A percentile compares a stretch with the other conserved stretches of the same genome.
Evolutionary conservation across 1,284 basidiomycete species (phyloP).

Genomic region (Singerocomus inundabilis): DNA sequence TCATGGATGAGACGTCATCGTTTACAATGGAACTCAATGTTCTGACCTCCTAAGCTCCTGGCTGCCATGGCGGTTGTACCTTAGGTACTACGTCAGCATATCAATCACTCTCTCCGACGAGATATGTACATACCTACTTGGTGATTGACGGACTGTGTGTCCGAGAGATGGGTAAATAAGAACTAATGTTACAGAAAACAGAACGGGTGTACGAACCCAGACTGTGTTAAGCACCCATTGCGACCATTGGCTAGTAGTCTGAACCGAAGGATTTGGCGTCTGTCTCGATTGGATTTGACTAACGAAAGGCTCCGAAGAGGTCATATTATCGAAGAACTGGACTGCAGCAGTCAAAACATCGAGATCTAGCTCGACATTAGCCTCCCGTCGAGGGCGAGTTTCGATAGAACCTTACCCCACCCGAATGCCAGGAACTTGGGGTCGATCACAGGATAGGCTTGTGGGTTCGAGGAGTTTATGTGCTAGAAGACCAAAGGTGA

Average conservation of each 20-base stretch:
- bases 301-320: neutral
- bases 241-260: neutral
- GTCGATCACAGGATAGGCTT: conserved; percentile 2
- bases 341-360: neutral
- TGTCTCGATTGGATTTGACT: neutral
- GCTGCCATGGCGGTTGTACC: conserved; percentile 6
- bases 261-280: neutral
- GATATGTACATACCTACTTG: neutral
- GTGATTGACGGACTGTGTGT: neutral
- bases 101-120: neutral
- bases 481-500: neutral
- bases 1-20: neutral
- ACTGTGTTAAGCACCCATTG: neutral
- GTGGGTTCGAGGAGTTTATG: neutral
- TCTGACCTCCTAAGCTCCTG: neutral
- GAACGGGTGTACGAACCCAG: neutral
- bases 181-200: neutral
- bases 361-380: neutral
- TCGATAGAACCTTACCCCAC: neutral
- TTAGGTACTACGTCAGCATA: neutral
- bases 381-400: neutral
- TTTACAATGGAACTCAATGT: too few relatives aligned
- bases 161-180: neutral
- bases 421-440: conserved; percentile 1
- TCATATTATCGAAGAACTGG: conserved; percentile 1